A percentile compares a stretch with the other conserved stretches of the same genome.
phyloP scores from a whole-genome alignment of 805 yeast species.

The Ogataea nitratoaversa region DNA sequence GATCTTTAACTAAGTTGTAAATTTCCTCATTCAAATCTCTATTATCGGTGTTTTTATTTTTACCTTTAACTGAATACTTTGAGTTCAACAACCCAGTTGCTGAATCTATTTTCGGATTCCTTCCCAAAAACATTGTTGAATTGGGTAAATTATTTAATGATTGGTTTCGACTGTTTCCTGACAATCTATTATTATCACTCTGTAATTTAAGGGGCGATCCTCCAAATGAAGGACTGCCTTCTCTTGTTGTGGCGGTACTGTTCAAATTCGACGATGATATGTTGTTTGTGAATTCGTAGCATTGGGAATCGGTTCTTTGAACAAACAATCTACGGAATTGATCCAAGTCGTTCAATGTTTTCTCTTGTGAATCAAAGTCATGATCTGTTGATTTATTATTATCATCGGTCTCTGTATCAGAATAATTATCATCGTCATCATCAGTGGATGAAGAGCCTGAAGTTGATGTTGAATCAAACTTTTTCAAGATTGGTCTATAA shows the following conservation, averaged over 20 bases:
- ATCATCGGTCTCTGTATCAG: not conserved
- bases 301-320: slow-evolving; percentile 29
- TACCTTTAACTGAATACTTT: too few relatives aligned
- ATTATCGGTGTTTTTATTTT: not conserved
- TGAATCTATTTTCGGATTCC: too few relatives aligned
- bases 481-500: slow-evolving; percentile 19
- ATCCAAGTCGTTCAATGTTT: slow-evolving; percentile 1
- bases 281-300: slow-evolving; percentile 24
- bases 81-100: slow-evolving; percentile 1
- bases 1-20: not conserved
- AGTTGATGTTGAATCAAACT: slow-evolving; percentile 8
- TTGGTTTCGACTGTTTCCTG: too few relatives aligned
- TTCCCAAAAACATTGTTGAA: too few relatives aligned
- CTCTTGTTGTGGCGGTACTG: not conserved
- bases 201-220: not conserved
- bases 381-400: not conserved
- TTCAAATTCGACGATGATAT: not conserved
- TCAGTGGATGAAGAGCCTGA: slow-evolving; percentile 14
- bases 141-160: too few relatives aligned
- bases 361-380: not conserved
- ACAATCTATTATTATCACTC: too few relatives aligned
- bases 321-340: slow-evolving; percentile 13
- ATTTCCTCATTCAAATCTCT: not conserved
- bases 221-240: not conserved
- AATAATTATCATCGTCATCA: slow-evolving; percentile 10